Conservation (phyloP, 805 yeast species). For the Lachancea waltii region DNA sequence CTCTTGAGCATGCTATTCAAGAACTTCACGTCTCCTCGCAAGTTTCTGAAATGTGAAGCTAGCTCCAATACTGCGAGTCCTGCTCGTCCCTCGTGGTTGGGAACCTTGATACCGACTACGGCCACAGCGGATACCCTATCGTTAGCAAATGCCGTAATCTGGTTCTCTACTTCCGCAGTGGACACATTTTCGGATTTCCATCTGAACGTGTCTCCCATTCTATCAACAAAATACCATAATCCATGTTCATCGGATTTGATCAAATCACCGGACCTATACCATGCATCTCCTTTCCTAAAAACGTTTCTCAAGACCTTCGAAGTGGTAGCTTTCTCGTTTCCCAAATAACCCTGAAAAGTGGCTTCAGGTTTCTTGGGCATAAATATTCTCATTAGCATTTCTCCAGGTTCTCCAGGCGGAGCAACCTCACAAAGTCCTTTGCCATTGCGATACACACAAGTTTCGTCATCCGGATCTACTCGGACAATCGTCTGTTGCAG, state of each 20-base stretch:
- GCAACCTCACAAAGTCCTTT: constrained; percentile 56
- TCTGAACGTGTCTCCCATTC: constrained; percentile 91
- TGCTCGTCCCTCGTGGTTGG: constrained; percentile 89
- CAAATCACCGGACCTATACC: constrained; percentile 85
- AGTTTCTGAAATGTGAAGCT: constrained; percentile 21
- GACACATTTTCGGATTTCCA: constrained; percentile 97
- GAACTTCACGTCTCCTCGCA: constrained; percentile 25
- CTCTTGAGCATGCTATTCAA: constrained; percentile 36
- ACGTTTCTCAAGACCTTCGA: constrained; percentile 71
- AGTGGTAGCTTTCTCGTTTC: constrained; percentile 70
- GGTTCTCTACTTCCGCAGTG: constrained; percentile 87
- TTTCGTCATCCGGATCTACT: constrained; percentile 77
- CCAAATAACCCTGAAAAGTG: constrained; percentile 85
- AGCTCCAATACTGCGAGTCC: constrained; percentile 79
- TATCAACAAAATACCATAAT: constrained; percentile 75
- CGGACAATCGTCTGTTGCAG: constrained; percentile 55
- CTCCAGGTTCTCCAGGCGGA: constrained; percentile 68
- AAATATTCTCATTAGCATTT: constrained; percentile 69
- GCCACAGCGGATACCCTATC: constrained; percentile 53
- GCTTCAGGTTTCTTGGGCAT: constrained; percentile 58
- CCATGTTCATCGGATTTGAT: constrained; percentile 62
- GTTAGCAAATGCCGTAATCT: constrained; percentile 37
- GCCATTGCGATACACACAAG: constrained; percentile 62
- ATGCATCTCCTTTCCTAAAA: constrained; percentile 81
- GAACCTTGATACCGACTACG: constrained; percentile 82